These are phyloP conservation scores for Rugonectria rugulosa DNA, from an alignment of 2,329 filamentous ascomycete genomes.

Conservation along the genomic window DNA sequence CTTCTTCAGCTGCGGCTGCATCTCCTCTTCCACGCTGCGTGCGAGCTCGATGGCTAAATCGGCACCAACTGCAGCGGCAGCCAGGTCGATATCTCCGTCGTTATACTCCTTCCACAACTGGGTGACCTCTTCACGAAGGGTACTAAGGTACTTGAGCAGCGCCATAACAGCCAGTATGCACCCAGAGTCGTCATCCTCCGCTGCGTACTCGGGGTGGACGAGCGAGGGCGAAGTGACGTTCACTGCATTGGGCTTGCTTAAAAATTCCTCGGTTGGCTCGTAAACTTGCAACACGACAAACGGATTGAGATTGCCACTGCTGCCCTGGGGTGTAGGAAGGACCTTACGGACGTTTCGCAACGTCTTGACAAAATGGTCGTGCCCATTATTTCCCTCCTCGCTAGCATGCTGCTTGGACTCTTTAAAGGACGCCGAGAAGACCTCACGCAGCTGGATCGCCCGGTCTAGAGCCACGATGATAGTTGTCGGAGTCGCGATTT, in stretches of 20 bases:
- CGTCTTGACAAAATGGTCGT: slow-evolving; percentile 1
- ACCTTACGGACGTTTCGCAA: slow-evolving; percentile 6
- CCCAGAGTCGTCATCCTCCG: neutral
- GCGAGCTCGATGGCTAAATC: slow-evolving; percentile 4
- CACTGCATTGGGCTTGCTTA: neutral
- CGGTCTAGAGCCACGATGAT: neutral
- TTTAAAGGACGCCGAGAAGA: neutral
- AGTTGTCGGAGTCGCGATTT: neutral
- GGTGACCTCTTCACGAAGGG: neutral
- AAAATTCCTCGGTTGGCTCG: neutral
- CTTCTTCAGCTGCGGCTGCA: neutral
- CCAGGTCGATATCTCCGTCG: neutral
- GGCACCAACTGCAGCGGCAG: neutral
- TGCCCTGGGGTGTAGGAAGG: neutral
- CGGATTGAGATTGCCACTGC: neutral
- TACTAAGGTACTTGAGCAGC: neutral
- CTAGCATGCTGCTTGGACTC: neutral
- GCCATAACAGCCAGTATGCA: neutral
- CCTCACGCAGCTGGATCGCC: neutral
- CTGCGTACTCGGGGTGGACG: neutral
- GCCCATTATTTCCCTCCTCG: neutral
- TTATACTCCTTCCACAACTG: neutral
- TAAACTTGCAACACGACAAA: slow-evolving; percentile 2
- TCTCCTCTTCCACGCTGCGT: slow-evolving; percentile 2
- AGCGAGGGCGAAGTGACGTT: neutral